phyloP scores from a whole-genome alignment of 176 grass and related monocot genomes.

The Rhynchospora pubera region DNA sequence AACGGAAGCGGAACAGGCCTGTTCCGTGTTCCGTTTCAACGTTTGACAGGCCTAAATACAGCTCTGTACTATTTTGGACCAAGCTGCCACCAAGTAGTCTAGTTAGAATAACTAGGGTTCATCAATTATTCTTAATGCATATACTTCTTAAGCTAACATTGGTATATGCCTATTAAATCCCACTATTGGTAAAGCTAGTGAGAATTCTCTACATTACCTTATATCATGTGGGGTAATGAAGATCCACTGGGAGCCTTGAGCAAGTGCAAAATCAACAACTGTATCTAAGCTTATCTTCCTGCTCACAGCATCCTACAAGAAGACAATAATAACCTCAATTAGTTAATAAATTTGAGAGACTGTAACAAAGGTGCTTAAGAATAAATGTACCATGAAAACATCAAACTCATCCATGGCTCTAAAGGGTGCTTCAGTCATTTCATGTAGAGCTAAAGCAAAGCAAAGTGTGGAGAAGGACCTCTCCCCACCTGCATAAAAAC shows the following conservation, averaged over 20 bases:
- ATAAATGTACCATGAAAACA: conserved; percentile 75
- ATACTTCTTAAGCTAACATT: not conserved
- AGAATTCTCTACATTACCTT: conserved; percentile 41
- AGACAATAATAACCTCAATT: conserved; percentile 20
- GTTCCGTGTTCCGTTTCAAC: too few relatives aligned
- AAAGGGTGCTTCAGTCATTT: conserved; percentile 95
- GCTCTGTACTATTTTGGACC: not conserved
- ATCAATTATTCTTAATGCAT: not conserved
- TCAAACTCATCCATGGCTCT: conserved; percentile 99
- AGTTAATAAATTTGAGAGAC: not conserved
- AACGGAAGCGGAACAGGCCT: too few relatives aligned
- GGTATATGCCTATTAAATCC: not conserved
- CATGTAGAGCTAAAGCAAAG: conserved; percentile 94
- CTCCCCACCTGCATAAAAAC: conserved; percentile 59
- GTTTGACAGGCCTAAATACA: too few relatives aligned
- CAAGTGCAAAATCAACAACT: conserved; percentile 69
- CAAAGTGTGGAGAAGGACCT: conserved; percentile 95
- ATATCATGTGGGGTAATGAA: conserved; percentile 95
- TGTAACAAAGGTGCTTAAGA: not conserved
- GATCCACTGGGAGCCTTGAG: conserved; percentile 87
- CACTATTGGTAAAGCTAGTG: not conserved
- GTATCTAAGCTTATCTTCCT: conserved; percentile 96
- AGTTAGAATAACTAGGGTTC: not conserved
- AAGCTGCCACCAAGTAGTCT: not conserved
- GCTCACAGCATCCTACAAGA: conserved; percentile 80